Percentiles rank a stretch among this genome's conserved stretches.
Conservation (phyloP, 2,329 filamentous ascomycete species). For the Fonsecaea multimorphosa region DNA sequence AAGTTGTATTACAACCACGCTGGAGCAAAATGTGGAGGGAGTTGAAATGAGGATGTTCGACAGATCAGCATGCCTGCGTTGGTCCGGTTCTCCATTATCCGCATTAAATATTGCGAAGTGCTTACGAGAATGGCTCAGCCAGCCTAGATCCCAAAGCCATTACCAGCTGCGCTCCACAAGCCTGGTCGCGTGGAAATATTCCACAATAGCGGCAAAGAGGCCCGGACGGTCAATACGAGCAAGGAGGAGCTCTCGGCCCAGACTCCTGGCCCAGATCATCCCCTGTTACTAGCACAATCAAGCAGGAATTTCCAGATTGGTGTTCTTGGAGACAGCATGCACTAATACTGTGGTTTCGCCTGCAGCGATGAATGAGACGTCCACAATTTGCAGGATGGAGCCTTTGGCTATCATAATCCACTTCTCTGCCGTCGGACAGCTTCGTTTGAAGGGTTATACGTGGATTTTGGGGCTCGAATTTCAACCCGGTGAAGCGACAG, state of each 20-base stretch:
- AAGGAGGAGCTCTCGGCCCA: neutral
- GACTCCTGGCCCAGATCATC: neutral
- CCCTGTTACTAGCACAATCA: neutral
- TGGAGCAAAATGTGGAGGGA: neutral
- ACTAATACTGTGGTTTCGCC: neutral
- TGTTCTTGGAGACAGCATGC: neutral
- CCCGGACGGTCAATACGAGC: neutral
- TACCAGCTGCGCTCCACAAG: neutral
- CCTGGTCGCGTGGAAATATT: neutral
- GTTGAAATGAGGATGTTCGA: neutral
- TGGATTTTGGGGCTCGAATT: neutral
- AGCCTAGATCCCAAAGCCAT: neutral
- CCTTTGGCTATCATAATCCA: neutral
- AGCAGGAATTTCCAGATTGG: neutral
- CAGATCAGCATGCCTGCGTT: neutral
- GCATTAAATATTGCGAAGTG: slow-evolving; percentile 2
- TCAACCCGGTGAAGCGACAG: neutral
- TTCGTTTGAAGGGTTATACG: neutral
- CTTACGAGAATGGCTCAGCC: neutral
- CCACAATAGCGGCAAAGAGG: neutral
- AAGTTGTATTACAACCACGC: slow-evolving; percentile 1
- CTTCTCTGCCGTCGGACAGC: neutral
- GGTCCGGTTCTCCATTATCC: neutral
- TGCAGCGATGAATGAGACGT: neutral
- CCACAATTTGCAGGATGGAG: neutral